Base-by-base conservation (phyloP, 2,329 filamentous ascomycete species). In the Claviceps sp. region DNA sequence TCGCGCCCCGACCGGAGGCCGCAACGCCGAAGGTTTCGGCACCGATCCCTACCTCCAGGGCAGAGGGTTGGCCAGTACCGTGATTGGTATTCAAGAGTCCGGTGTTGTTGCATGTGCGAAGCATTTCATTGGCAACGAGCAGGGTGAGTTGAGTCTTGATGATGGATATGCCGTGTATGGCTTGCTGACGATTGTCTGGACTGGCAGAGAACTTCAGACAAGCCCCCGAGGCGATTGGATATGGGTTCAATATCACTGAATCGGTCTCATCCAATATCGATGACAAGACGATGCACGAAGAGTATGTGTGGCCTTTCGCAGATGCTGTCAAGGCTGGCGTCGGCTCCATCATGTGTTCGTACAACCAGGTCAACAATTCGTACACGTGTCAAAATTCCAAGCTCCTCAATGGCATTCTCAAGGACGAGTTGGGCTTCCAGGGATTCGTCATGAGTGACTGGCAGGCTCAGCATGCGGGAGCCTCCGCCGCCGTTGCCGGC, bases 61-160 rank as follows among this genome's bases (percentile, higher is more conserved):
- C 50, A 72, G 83, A 56, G 80, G 81, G 50, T 83, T 90, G 58
- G 80, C 80, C 39, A 75, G 86, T 62, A 86, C 84, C 1, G 77
- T 94, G 54, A 77, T 79, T 62, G 89, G 89, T 54, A 90, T 94
- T 45, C 89, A 95, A 64, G 79, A 83, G 61, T 81, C 83, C 14
- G 88, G 88, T 64, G 79, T 91, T 50, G 85, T 95, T 68, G 88
- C 89, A 54, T 89, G 85, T 60, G 84, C 85, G 46, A 91, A 90
- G 73, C 86, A 90, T 63, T 85, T 73, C 63, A 78, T 88, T 53
- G 76, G 70, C 47, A 86, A 90, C 59, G 85, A 88, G 67, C 87
- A 89, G 69, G 66, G 67, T 68, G 58, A 49, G 58, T 37, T 16
- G 9, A 40, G 13, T 26, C 47, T 39, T 40, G 16, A 1, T n/a